phyloP scores from a whole-genome alignment of 495 filamentous ascomycete species.

The Xylaria longipes region DNA sequence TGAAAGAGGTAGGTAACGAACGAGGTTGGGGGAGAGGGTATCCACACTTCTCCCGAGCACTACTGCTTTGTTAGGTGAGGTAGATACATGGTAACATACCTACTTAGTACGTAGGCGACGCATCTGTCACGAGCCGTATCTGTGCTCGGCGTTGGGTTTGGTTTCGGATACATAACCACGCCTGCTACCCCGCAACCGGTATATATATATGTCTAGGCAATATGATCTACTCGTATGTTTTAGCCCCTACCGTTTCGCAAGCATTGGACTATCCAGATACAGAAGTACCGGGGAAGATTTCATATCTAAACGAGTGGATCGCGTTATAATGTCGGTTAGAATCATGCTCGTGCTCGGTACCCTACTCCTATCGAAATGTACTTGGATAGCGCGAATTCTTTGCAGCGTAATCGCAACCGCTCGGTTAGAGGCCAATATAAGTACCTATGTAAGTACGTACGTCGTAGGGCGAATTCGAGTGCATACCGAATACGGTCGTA shows the following conservation, averaged over 20 bases:
- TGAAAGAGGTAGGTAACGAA: slow-evolving; percentile 7
- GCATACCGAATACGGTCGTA: background rate
- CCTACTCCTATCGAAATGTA: background rate
- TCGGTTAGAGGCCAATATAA: slow-evolving; percentile 11
- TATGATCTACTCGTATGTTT: slow-evolving; percentile 10
- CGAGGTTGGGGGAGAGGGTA: background rate
- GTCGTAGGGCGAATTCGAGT: background rate
- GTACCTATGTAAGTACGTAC: background rate
- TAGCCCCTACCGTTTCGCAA: background rate
- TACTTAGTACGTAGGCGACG: background rate
- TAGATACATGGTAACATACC: background rate
- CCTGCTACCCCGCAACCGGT: slow-evolving; percentile 3
- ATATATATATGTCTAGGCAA: background rate
- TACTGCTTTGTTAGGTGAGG: background rate
- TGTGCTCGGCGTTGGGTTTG: slow-evolving; percentile 1
- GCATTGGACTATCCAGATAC: background rate
- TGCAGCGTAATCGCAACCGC: background rate
- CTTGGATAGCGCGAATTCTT: background rate
- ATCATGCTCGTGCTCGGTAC: background rate
- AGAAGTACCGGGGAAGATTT: background rate
- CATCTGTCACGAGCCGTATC: background rate
- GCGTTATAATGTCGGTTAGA: background rate
- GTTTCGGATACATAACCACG: slow-evolving; percentile 11
- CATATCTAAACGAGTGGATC: slow-evolving; percentile 3
- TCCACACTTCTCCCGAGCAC: background rate